A percentile compares a stretch with the other conserved stretches of the same genome.
phyloP scores from a whole-genome alignment of 257 asterid species.

The Solanum appendiculatum region DNA sequence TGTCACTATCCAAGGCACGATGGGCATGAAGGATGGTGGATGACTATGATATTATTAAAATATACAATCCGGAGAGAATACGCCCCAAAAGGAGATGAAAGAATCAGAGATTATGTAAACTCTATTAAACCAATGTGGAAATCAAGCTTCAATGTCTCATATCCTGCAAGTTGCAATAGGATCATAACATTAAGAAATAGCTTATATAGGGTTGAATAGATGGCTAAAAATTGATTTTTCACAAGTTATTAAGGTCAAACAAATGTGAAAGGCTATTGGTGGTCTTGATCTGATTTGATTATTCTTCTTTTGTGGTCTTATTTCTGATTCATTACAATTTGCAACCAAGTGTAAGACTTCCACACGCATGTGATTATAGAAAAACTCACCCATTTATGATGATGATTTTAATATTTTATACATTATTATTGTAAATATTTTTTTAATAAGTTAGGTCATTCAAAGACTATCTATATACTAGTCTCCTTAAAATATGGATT shows the following conservation, averaged over 20 bases:
- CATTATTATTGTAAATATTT: too few relatives aligned
- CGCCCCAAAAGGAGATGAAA: background rate
- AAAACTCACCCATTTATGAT: too few relatives aligned
- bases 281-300: background rate
- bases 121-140: background rate
- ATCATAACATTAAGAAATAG: background rate
- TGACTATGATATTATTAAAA: background rate
- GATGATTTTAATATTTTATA: too few relatives aligned
- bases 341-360: too few relatives aligned
- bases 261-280: background rate
- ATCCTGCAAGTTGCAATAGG: background rate
- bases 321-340: background rate
- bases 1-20: background rate
- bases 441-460: too few relatives aligned
- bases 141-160: background rate
- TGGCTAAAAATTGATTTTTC: background rate
- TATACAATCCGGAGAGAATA: background rate
- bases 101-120: background rate
- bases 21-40: fast-evolving
- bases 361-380: too few relatives aligned
- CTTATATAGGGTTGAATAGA: background rate
- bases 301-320: background rate
- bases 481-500: too few relatives aligned
- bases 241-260: background rate
- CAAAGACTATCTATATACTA: too few relatives aligned